Conservation (phyloP, 257 asterid species). For the Salvia splendens region DNA sequence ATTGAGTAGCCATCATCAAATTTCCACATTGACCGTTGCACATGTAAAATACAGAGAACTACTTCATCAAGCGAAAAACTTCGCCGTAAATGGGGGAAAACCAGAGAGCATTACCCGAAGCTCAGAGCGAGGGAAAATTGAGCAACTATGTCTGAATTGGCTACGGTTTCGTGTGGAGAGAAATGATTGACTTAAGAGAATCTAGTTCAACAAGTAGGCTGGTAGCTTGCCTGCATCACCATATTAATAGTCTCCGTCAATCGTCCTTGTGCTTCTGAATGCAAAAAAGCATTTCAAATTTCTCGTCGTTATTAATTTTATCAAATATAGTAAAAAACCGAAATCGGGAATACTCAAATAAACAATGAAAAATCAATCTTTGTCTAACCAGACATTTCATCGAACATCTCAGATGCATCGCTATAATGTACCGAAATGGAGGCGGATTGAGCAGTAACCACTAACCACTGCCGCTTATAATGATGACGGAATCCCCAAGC, state of each 20-base stretch:
- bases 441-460: no score
- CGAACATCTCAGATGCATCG: no score
- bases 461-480: background rate
- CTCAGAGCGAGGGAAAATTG: constrained; percentile 7
- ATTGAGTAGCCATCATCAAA: background rate
- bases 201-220: constrained; percentile 12
- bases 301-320: background rate
- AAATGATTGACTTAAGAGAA: background rate
- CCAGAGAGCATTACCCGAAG: constrained; percentile 32
- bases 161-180: constrained; percentile 12
- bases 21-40: constrained; percentile 14
- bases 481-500: background rate
- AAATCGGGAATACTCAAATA: background rate
- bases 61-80: background rate
- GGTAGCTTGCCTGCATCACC: no score
- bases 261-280: no score
- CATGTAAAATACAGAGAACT: constrained; percentile 11
- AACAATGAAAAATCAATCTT: no score
- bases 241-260: no score
- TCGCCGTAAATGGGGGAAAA: constrained; percentile 13
- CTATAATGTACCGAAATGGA: no score
- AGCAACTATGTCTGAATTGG: constrained; percentile 25
- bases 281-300: no score
- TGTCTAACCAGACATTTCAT: no score
- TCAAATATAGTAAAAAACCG: background rate